A percentile compares a stretch with the other conserved stretches of the same genome.
phyloP scores from a whole-genome alignment of 148 eudicot species.

The Rhododendron molle region DNA sequence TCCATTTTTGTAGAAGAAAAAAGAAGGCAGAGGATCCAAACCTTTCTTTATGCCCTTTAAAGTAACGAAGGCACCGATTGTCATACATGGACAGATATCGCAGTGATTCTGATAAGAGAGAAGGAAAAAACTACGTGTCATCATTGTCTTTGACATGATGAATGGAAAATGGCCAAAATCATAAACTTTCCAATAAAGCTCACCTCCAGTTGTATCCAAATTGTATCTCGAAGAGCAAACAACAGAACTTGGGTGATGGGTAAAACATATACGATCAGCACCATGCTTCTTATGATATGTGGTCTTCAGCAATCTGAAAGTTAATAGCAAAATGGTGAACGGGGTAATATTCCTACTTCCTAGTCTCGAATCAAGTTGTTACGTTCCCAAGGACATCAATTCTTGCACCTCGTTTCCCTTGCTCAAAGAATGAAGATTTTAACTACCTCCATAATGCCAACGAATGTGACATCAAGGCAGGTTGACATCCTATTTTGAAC shows the following conservation, averaged over 20 bases:
- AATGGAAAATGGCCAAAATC: not conserved
- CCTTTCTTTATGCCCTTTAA: conserved; percentile 96
- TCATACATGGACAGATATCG: conserved; percentile 96
- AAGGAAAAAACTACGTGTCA: not conserved
- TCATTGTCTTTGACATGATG: conserved; percentile 1
- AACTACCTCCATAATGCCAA: not conserved
- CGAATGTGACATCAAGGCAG: not conserved
- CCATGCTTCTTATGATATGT: conserved; percentile 93
- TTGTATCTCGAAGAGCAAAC: conserved; percentile 81
- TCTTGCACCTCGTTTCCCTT: not conserved
- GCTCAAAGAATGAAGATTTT: not conserved
- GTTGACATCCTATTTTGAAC: not conserved
- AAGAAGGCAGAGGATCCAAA: conserved; percentile 25
- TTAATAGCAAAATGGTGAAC: conserved; percentile 2
- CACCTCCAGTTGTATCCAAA: conserved; percentile 74
- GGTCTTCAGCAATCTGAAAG: conserved; percentile 84
- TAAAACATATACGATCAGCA: conserved; percentile 92
- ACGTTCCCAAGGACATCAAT: not conserved
- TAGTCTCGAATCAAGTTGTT: not conserved
- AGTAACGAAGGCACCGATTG: conserved; percentile 91
- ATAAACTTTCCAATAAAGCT: conserved; percentile 11
- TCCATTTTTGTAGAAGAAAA: not conserved
- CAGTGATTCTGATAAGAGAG: conserved; percentile 59
- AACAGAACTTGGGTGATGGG: conserved; percentile 88
- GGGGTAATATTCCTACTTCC: not conserved